These are phyloP conservation scores for Davidsoniella virescens DNA, from an alignment of 2,329 filamentous ascomycete genomes.

Conservation along the genomic window DNA sequence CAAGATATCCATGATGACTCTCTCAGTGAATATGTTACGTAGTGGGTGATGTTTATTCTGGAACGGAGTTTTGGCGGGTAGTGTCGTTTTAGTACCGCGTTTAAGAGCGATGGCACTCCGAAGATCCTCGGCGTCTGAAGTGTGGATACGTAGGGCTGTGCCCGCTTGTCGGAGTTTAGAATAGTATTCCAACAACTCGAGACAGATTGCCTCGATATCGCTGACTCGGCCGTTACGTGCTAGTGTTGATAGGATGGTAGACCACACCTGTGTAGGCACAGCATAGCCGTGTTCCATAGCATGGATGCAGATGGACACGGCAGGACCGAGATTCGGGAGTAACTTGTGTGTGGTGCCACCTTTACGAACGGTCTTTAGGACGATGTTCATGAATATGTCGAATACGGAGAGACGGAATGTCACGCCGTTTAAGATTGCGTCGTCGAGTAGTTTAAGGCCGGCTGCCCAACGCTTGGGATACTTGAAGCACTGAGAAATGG, in stretches of 20 bases:
- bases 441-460: slow-evolving; percentile 6
- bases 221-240: not conserved
- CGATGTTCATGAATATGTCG: slow-evolving; percentile 3
- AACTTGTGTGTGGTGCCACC: too few relatives aligned
- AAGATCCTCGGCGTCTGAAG: slow-evolving; percentile 7
- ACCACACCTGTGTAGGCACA: slow-evolving; percentile 5
- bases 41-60: slow-evolving; percentile 8
- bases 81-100: not conserved
- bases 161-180: not conserved
- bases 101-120: not conserved
- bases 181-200: not conserved
- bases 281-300: slow-evolving; percentile 9
- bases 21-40: slow-evolving; percentile 11
- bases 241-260: slow-evolving; percentile 2
- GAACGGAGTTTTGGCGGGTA: slow-evolving; percentile 3
- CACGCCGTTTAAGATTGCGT: not conserved
- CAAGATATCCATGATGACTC: slow-evolving; percentile 9
- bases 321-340: not conserved
- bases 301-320: slow-evolving; percentile 1
- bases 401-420: slow-evolving; percentile 5
- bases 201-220: slow-evolving; percentile 2
- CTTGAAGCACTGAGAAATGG: slow-evolving; percentile 18
- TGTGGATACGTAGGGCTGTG: slow-evolving; percentile 4
- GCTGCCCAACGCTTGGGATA: slow-evolving; percentile 18
- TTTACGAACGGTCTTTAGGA: not conserved